These are phyloP conservation scores for Millerago galiae DNA, from an alignment of 805 yeast genomes.

Conservation along the genomic window DNA sequence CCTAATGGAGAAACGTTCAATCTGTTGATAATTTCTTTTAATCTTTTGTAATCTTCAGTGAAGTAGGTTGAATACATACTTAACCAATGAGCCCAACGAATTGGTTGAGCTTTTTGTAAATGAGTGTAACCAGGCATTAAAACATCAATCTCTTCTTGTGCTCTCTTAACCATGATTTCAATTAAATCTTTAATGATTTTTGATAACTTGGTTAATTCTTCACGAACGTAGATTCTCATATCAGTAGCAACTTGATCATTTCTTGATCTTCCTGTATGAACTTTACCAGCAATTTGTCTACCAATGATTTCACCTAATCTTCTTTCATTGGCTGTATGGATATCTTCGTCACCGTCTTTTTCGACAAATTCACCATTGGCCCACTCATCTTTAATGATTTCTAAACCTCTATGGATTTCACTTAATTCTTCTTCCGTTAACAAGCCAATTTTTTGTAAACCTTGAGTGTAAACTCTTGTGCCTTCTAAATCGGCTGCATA, in stretches of 20 bases:
- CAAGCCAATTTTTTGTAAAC: conserved; percentile 72
- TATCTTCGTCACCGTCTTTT: conserved; percentile 92
- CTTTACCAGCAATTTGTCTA: conserved; percentile 89
- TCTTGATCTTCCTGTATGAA: conserved; percentile 98
- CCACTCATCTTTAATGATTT: conserved; percentile 76
- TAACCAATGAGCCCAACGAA: conserved; percentile 98
- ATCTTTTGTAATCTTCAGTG: conserved; percentile 82
- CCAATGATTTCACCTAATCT: conserved; percentile 96
- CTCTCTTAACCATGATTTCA: conserved; percentile 63
- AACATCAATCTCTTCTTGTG: conserved; percentile 78
- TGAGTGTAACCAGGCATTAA: conserved; percentile 99
- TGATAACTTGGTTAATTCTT: conserved; percentile 52
- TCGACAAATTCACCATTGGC: conserved; percentile 56
- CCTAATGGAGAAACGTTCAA: conserved; percentile 90
- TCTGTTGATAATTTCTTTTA: conserved; percentile 73
- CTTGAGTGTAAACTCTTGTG: conserved; percentile 87
- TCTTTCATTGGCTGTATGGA: conserved; percentile 98
- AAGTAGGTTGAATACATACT: conserved; percentile 92
- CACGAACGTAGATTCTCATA: conserved; percentile 90
- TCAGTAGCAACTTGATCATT: conserved; percentile 99
- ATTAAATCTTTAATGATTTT: conserved; percentile 56
- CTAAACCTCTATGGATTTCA: conserved; percentile 82
- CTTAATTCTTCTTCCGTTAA: conserved; percentile 64
- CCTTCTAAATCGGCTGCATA: conserved; percentile 91
- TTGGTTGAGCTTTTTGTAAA: conserved; percentile 97